Base-by-base conservation (phyloP, 768 basidiomycete species). In the Mycena polygramma region DNA sequence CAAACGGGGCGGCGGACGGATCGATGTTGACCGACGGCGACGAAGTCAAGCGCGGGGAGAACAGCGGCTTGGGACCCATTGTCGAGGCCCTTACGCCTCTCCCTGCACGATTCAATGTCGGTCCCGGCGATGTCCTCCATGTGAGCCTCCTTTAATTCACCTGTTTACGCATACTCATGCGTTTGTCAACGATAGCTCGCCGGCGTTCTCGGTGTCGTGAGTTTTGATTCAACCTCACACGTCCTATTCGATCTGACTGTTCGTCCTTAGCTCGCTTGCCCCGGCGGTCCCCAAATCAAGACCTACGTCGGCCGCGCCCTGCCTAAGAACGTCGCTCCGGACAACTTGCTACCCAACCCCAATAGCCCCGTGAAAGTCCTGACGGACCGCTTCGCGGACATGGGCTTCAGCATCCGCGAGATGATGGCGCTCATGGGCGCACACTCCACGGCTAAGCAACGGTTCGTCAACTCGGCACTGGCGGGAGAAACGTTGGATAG, bases 21-120 rank as follows among this genome's bases (percentile, higher is more conserved):
- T 54, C 53, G 4, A 35, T 54, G 10, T 35, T 54, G 17, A 36
- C 35, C 55, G 70, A 69, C 20, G 60, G 54, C 20, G 36, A 62
- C 20, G 73, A 74, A 53, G 68, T 71, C 1, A 2, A 45, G 11
- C 59, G 73, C 3, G 15, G 24, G 1, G 73, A 71, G 26, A 74
- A 74, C 51, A 68, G 68, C 35, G 73, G 73, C 10, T 49, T 73
- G 5, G 65, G 67, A 37, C 46, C 39, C 20, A 73, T 73, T n/a
- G 20, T 30, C 24, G 14, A 7, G 0, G 10, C 24, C 17, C 35
- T 35, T 35, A 7, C 30, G 9, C 55, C 66, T 22, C 62, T 74
- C 17, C 66, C 69, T 13, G 57, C 26, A 1, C 22, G 66, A 41
- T 66, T 71, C 60, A 51, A 57, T 35, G 73, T 74, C 30, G 41